These are phyloP conservation scores for Alternaria postmessia DNA, from an alignment of 2,329 filamentous ascomycete species.

Conservation along the genomic window DNA sequence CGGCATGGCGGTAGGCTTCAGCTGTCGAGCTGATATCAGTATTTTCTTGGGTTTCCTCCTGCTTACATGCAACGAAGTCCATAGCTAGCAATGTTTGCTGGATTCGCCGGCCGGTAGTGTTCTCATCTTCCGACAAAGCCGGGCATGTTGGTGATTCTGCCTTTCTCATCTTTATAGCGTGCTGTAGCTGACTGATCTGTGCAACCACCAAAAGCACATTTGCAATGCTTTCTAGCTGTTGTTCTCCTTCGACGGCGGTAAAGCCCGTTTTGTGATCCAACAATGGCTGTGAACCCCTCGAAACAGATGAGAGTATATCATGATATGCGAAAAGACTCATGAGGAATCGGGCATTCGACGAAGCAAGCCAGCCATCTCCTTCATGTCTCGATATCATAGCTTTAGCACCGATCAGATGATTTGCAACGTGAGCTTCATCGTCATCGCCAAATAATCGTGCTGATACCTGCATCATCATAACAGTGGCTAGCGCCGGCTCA, in stretches of 20 bases:
- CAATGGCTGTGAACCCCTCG: slow-evolving; percentile 35
- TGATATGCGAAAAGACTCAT: slow-evolving; percentile 44
- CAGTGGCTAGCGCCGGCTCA: slow-evolving; percentile 40
- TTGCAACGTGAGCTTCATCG: slow-evolving; percentile 35
- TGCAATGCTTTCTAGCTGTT: slow-evolving; percentile 35
- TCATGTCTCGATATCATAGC: slow-evolving; percentile 39
- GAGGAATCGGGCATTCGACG: slow-evolving; percentile 37
- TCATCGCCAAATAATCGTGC: slow-evolving; percentile 36
- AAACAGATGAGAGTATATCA: slow-evolving; percentile 44
- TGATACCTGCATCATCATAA: slow-evolving; percentile 47
- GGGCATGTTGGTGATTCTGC: neutral
- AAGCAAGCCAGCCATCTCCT: slow-evolving; percentile 12
- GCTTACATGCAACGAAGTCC: slow-evolving; percentile 21
- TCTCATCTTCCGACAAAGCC: slow-evolving; percentile 28
- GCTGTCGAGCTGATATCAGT: slow-evolving; percentile 35
- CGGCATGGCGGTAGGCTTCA: slow-evolving; percentile 42
- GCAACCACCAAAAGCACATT: slow-evolving; percentile 37
- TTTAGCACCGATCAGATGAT: slow-evolving; percentile 41
- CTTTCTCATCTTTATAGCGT: slow-evolving; percentile 27
- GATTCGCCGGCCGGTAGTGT: slow-evolving; percentile 26
- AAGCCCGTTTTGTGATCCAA: slow-evolving; percentile 32
- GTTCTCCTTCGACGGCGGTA: slow-evolving; percentile 33
- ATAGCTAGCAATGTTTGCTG: slow-evolving; percentile 30
- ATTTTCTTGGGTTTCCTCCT: neutral
- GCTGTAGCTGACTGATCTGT: slow-evolving; percentile 37